Percentiles rank a stretch among this genome's conserved stretches.
Conservation (phyloP, 1,284 basidiomycete species). For the Inonotus hispidus region DNA sequence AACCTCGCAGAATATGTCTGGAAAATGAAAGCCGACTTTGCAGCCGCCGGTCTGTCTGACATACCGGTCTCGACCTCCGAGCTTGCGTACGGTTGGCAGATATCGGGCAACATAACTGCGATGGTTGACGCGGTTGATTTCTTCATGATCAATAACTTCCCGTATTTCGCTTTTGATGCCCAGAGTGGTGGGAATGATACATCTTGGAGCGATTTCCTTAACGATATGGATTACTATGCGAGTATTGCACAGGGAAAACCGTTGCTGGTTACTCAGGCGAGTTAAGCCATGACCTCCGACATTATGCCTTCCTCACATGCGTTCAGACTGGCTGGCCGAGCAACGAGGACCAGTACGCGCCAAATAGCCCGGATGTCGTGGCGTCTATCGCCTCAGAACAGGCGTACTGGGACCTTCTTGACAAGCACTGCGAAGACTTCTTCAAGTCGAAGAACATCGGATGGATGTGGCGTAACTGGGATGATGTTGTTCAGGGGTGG, state of each 20-base stretch:
- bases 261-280: conserved; percentile 17
- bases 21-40: conserved; percentile 15
- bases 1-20: conserved; percentile 15
- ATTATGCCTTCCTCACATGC: background rate
- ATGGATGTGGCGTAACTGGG: conserved; percentile 21
- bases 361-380: conserved; percentile 16
- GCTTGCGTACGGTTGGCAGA: conserved; percentile 18
- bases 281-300: background rate
- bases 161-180: conserved; percentile 17
- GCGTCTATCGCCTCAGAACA: conserved; percentile 15
- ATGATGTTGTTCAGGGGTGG: conserved; percentile 17
- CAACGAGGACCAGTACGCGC: conserved; percentile 15
- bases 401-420: conserved; percentile 18
- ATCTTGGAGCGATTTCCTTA: conserved; percentile 15
- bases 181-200: conserved; percentile 14
- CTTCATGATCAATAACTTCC: conserved; percentile 21
- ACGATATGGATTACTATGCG: conserved; percentile 16
- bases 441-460: conserved; percentile 19
- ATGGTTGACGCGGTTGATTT: conserved; percentile 18
- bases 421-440: conserved; percentile 18
- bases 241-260: conserved; percentile 18
- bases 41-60: conserved; percentile 13
- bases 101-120: conserved; percentile 8
- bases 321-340: conserved; percentile 18
- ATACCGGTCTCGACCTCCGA: conserved; percentile 19